phyloP scores from a whole-genome alignment of 139 green algal species.

The Tetraselmis striata region DNA sequence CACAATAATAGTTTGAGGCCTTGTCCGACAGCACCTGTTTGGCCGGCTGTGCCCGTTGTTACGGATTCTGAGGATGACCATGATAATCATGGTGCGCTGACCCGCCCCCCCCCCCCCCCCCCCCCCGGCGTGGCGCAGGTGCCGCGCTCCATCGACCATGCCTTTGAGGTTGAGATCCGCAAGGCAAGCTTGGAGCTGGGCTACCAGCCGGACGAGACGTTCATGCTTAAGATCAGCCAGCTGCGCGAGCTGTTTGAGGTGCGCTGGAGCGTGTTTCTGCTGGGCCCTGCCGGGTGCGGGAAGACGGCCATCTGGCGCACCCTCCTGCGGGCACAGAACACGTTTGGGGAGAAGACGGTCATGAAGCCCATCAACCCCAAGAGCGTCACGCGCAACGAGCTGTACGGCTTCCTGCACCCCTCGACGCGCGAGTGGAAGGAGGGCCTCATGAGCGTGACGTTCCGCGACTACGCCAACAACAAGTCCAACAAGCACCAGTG shows the following conservation, averaged over 20 bases:
- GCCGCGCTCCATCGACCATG: conserved; percentile 60
- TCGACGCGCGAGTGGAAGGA: conserved; percentile 89
- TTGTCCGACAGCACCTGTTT: too few species aligned
- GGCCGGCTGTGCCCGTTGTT: too few species aligned
- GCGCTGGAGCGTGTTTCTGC: conserved; percentile 89
- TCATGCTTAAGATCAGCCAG: conserved; percentile 87
- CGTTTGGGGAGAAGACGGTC: conserved; percentile 61
- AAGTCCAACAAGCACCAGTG: conserved; percentile 82
- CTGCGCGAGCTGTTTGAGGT: conserved; percentile 70
- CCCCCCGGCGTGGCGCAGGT: conserved; percentile 71
- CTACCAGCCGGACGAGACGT: conserved; percentile 80
- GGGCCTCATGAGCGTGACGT: conserved; percentile 79
- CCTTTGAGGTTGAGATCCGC: conserved; percentile 58
- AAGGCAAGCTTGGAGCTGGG: conserved; percentile 70
- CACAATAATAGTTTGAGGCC: too few species aligned
- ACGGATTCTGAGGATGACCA: too few species aligned
- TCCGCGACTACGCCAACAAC: conserved; percentile 82
- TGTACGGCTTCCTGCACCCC: conserved; percentile 86
- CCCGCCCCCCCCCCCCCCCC: too few species aligned
- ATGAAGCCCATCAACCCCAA: conserved; percentile 83
- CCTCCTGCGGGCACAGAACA: conserved; percentile 74
- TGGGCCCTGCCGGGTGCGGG: conserved; percentile 80
- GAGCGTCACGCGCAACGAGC: conserved; percentile 85
- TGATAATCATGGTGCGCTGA: too few species aligned
- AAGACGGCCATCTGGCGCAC: conserved; percentile 90